Base-by-base conservation (phyloP, 2,329 filamentous ascomycete genomes). In the Malbranchea cinnamomea region DNA sequence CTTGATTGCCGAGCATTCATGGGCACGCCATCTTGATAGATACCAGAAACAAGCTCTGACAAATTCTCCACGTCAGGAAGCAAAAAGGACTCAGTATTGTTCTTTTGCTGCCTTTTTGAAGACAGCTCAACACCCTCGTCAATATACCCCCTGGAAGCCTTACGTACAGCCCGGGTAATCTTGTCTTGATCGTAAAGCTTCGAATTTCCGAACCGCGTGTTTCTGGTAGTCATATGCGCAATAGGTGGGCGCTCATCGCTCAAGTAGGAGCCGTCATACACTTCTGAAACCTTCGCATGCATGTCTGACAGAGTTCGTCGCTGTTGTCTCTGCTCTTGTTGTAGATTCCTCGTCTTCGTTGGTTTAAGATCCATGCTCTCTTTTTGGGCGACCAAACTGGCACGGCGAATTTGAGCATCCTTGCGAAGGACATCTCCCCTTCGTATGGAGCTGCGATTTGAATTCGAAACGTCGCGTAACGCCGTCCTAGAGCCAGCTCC, bases 21-120 rank as follows among this genome's bases (percentile, higher is more conserved):
- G 57, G 30, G 27, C 9, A 34, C 18, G 10, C n/a, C 31, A 16
- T 33, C 34, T 5, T 33, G 46, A 37, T 67, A 68, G 5, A 65
- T 57, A 31, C 68, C 68, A 13, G 68, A 71, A 7, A 74, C 63
- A 17, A 74, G 56, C 41, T 74, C 69, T 4, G 68, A 72, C 34
- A 74, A 59, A 39, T 74, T 71, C 5, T 67, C 64, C 25, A 73
- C 53, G 37, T 74, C 67, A 2, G 71, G 71, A 3, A 76, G 56
- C 28, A 70, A 58, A 43, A 74, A 74, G 0, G 71, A 75, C 35
- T 69, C 67, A 36, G 56, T 55, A 36, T 59, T 68, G 27, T 60
- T 59, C 3, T 59, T 34, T 16, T 22, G 21, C 42, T 49, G 27
- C 44, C 27, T 28, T 12, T 11, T 11, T 8, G 12, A 16, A 6